Evolutionary conservation across 306 rosid species (phyloP).

Genomic region (Psophocarpus tetragonolobus): DNA sequence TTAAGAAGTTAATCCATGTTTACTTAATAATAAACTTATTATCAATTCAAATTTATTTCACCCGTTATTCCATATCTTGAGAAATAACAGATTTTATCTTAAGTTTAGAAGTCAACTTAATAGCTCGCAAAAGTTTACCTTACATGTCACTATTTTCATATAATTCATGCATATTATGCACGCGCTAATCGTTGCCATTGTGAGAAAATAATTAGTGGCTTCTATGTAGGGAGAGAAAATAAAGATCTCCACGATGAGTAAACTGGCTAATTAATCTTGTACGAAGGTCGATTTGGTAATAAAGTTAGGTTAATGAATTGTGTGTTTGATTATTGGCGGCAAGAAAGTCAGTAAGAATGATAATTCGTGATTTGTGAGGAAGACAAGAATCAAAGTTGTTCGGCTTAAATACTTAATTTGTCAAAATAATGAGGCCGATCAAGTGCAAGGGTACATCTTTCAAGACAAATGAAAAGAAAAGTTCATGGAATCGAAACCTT

Average conservation of each 20-base stretch:
- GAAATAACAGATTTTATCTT: no score
- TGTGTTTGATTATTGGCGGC: not conserved
- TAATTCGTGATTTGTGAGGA: not conserved
- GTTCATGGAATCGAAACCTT: slow-evolving; percentile 4
- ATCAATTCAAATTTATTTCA: no score
- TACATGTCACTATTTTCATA: not conserved
- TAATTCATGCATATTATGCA: not conserved
- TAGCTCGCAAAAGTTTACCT: no score
- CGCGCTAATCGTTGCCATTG: not conserved
- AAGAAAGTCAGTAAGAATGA: not conserved
- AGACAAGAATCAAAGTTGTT: not conserved
- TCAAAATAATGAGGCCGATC: not conserved
- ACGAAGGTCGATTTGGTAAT: not conserved
- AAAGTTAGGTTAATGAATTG: not conserved
- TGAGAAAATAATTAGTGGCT: not conserved
- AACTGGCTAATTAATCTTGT: not conserved
- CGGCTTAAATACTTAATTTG: not conserved
- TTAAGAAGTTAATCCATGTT: no score
- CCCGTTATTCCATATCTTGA: no score
- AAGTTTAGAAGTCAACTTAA: no score
- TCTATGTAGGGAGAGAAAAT: not conserved
- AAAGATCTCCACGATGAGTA: not conserved
- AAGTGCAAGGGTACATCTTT: not conserved
- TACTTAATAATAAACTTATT: no score
- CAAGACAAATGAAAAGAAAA: not conserved